A percentile compares a stretch with the other conserved stretches of the same genome.
phyloP scores from a whole-genome alignment of 2,329 filamentous ascomycete genomes.

The Dryadomyces quercus-mongolicae region DNA sequence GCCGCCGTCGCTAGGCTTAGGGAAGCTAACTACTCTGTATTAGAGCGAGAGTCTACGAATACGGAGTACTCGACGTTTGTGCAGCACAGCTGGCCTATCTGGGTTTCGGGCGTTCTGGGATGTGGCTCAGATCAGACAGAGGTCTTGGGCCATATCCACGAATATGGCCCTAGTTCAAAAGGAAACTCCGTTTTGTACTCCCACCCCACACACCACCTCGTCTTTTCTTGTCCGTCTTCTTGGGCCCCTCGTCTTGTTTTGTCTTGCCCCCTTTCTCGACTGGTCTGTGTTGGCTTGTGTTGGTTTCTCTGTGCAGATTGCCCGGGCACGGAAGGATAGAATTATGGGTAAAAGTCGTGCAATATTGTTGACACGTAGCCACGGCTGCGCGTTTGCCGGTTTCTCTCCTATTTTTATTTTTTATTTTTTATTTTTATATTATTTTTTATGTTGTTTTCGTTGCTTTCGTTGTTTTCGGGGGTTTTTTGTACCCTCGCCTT shows the following conservation, averaged over 20 bases:
- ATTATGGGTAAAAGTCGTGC: not conserved
- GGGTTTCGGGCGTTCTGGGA: not conserved
- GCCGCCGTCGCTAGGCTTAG: not conserved
- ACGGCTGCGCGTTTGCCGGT: not conserved
- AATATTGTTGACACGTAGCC: no score
- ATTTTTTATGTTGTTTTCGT: not conserved
- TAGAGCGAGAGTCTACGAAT: not conserved
- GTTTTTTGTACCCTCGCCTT: no score
- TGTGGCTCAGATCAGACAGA: not conserved
- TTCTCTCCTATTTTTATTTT: not conserved
- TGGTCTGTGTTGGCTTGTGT: not conserved
- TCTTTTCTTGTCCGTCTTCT: not conserved
- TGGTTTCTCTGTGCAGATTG: not conserved
- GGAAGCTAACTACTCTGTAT: not conserved
- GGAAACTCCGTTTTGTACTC: conserved; percentile 3
- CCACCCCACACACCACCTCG: conserved; percentile 5
- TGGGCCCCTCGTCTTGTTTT: not conserved
- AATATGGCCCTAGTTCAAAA: conserved; percentile 1
- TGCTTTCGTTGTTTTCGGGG: no score
- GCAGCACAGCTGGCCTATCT: not conserved
- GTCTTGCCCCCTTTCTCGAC: not conserved
- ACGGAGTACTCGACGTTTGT: not conserved
- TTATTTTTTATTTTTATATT: not conserved
- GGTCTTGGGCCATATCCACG: not conserved
- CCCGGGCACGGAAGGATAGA: not conserved